Conservation (phyloP, 331 rosid genomes). For the Pyrus hybrid region DNA sequence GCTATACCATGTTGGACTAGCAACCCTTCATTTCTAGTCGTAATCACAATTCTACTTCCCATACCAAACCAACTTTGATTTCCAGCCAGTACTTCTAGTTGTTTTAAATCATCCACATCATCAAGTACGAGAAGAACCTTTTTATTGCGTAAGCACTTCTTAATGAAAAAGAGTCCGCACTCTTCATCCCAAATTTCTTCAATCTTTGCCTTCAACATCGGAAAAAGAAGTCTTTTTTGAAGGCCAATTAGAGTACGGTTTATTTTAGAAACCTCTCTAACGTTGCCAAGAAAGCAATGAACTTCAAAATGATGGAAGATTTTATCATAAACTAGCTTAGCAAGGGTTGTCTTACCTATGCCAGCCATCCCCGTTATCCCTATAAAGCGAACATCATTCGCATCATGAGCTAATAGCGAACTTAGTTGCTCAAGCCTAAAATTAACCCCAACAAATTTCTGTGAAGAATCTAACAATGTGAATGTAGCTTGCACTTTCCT, state of each 20-base stretch:
- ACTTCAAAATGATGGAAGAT: background rate
- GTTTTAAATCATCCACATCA: constrained; percentile 7
- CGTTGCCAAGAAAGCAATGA: background rate
- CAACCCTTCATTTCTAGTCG: constrained; percentile 1
- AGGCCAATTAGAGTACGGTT: background rate
- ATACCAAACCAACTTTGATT: background rate
- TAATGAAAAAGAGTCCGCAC: background rate
- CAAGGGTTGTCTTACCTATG: background rate
- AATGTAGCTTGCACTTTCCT: background rate
- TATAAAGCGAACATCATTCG: background rate
- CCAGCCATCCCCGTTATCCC: background rate
- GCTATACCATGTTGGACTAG: background rate
- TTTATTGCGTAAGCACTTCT: background rate
- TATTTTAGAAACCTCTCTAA: background rate
- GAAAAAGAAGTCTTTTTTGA: background rate
- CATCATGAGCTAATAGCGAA: background rate
- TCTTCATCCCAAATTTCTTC: background rate
- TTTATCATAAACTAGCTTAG: too few species aligned
- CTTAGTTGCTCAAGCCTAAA: background rate
- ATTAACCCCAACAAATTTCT: background rate
- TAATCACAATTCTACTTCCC: constrained; percentile 12
- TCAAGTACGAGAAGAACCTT: constrained; percentile 8
- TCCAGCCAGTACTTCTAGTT: background rate
- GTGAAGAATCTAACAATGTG: background rate
- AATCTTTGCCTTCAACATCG: background rate